Conservation (phyloP, 169 alveolate species). For the Fabrea salina region DNA sequence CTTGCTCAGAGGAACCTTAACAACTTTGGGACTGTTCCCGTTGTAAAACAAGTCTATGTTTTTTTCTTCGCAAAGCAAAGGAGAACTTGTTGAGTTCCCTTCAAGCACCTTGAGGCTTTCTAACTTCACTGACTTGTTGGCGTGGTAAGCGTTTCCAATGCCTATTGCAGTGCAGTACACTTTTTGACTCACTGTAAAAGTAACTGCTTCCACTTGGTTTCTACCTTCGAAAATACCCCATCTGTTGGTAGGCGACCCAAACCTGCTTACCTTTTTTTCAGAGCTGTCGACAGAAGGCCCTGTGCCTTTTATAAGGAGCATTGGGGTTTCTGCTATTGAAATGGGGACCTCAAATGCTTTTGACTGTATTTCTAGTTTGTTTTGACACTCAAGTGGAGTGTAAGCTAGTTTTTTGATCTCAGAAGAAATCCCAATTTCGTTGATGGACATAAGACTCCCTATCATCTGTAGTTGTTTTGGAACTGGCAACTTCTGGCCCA, state of each 20-base stretch:
- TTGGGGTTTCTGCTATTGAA: conserved; percentile 19
- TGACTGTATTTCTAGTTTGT: not conserved
- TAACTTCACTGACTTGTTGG: conserved; percentile 14
- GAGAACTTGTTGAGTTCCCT: conserved; percentile 17
- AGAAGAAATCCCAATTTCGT: conserved; percentile 18
- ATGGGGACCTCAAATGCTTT: not conserved
- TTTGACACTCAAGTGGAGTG: not conserved
- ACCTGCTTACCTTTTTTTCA: conserved; percentile 27
- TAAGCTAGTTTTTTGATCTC: conserved; percentile 13
- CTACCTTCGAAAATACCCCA: conserved; percentile 37
- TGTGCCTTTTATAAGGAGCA: not conserved
- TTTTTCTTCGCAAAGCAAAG: conserved; percentile 5
- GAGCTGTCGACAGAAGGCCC: not conserved
- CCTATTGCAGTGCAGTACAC: conserved; percentile 23
- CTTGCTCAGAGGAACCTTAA: conserved; percentile 16
- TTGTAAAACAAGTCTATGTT: not conserved
- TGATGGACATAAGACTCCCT: not conserved
- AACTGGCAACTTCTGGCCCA: not conserved
- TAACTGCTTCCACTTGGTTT: conserved; percentile 33
- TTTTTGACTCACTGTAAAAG: conserved; percentile 10
- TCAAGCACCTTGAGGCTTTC: not conserved
- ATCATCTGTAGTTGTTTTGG: not conserved
- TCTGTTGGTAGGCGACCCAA: conserved; percentile 27
- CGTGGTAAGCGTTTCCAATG: conserved; percentile 31
- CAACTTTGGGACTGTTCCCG: not conserved